Evolutionary conservation across 1,139 yeast genomes (phyloP).

Genomic region (Debaryomycetaceae sp.): DNA sequence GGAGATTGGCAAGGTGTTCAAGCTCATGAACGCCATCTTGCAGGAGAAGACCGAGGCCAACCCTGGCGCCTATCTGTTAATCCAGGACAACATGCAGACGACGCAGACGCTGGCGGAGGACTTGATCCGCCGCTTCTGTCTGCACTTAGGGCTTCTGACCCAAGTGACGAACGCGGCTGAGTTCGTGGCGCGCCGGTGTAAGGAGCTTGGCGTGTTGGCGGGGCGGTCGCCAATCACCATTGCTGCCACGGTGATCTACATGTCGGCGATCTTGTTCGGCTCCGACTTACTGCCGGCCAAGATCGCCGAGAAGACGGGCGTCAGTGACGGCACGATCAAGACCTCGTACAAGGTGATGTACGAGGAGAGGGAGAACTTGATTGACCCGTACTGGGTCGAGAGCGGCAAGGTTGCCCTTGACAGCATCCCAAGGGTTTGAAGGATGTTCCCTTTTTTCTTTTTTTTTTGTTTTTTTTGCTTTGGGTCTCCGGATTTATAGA

Average conservation of each 20-base stretch:
- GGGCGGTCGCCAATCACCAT: slow-evolving; percentile 97
- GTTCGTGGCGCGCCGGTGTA: slow-evolving; percentile 82
- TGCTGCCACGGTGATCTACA: slow-evolving; percentile 95
- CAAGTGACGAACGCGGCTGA: slow-evolving; percentile 93
- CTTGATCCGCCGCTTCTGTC: slow-evolving; percentile 91
- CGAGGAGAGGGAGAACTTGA: slow-evolving; percentile 66
- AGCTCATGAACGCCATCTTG: slow-evolving; percentile 73
- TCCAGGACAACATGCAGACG: slow-evolving; percentile 63
- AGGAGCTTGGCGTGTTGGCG: slow-evolving; percentile 89
- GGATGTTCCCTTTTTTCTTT: neutral
- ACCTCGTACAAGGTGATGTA: slow-evolving; percentile 83
- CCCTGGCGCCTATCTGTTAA: slow-evolving; percentile 31
- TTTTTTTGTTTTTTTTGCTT: no score
- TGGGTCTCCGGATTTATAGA: no score
- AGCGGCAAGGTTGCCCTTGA: slow-evolving; percentile 64
- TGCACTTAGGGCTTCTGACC: slow-evolving; percentile 82
- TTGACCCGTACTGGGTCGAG: slow-evolving; percentile 78
- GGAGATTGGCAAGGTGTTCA: slow-evolving; percentile 87
- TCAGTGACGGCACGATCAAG: slow-evolving; percentile 94
- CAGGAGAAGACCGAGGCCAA: slow-evolving; percentile 57
- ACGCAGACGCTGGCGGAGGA: slow-evolving; percentile 93
- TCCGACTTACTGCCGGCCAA: slow-evolving; percentile 66
- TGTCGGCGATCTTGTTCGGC: slow-evolving; percentile 83
- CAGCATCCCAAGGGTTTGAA: slow-evolving; percentile 47
- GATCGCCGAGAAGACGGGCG: slow-evolving; percentile 94